A percentile compares a stretch with the other conserved stretches of the same genome.
These are phyloP conservation scores for Fusarium mangiferae DNA, from an alignment of 2,329 filamentous ascomycete species.

Conservation along the genomic window DNA sequence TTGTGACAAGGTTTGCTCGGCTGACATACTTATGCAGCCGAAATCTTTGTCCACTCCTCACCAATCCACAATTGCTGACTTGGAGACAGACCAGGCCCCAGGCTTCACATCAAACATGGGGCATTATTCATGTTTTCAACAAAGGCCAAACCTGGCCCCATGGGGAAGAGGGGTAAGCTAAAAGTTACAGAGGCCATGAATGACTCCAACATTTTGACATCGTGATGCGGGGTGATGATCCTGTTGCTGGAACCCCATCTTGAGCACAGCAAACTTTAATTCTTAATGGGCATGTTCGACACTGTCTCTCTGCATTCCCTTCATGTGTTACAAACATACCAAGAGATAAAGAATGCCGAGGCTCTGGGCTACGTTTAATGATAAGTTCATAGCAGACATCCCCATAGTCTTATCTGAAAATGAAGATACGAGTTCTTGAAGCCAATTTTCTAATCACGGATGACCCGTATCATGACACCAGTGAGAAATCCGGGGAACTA, in stretches of 20 bases:
- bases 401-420: not conserved
- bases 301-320: not conserved
- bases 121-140: not conserved
- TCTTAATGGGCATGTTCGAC: not conserved
- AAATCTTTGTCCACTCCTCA: not conserved
- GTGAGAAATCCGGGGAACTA: not conserved
- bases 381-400: not conserved
- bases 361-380: not conserved
- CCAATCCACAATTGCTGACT: no score
- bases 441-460: not conserved
- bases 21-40: not conserved
- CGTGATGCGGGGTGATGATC: not conserved
- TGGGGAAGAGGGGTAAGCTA: not conserved
- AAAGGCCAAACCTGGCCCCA: not conserved
- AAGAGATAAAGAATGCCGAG: not conserved
- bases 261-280: not conserved
- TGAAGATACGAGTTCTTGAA: not conserved
- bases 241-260: not conserved
- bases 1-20: not conserved
- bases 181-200: not conserved
- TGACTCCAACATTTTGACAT: not conserved
- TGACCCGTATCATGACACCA: not conserved
- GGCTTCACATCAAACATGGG: not conserved
- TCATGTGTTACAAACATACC: not conserved
- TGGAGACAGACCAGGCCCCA: no score